Evolutionary conservation across 345 rosid species (phyloP), one percentile per base, ranked within the genome.

Genomic region (Cardiospermum halicacabum): DNA sequence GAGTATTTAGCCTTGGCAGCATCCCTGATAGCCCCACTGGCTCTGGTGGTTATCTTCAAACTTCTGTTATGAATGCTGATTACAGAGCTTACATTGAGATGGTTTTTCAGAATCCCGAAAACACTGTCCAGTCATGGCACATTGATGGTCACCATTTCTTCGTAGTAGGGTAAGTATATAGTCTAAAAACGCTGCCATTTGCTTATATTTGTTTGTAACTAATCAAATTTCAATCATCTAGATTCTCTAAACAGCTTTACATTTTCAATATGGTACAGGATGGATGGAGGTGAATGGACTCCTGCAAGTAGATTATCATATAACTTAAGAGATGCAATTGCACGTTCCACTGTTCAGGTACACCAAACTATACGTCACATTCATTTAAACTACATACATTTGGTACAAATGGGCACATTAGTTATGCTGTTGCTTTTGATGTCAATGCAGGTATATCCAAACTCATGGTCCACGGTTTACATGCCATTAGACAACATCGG

Each of bases 131-230:
- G 74, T 83, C 96, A 18, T 89, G 88, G 88, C 99, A 94, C 80
- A 84, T 91, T 58, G 85, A 86, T 62, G 99, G 99, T 50, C 82
- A 94, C 75, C 72, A 66, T 67, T 89, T 91, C 76, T 94, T 90
- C 67, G 92, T 89, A 12, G 97, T 85, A 11, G 98, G 97, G 98
- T 93, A 85, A 67, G 83, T 68, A n/a, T n/a, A n/a, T n/a, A n/a
- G n/a, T n/a, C n/a, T n/a, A n/a, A n/a, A n/a, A n/a, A n/a, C n/a
- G n/a, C n/a, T n/a, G 56, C 56, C 30, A 12, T 31, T n/a, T 62
- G 40, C 43, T 62, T 13, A 19, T 62, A 62, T 11, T 13, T 49
- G 21, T n/a, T 31, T 2, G 45, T 11, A 48, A 21, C 34, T 21
- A 58, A 58, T 39, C 56, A 13, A 13, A n/a, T n/a, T 53, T 26